phyloP scores from a whole-genome alignment of 73 alveolate species.

The Tetrahymena thermophila region DNA sequence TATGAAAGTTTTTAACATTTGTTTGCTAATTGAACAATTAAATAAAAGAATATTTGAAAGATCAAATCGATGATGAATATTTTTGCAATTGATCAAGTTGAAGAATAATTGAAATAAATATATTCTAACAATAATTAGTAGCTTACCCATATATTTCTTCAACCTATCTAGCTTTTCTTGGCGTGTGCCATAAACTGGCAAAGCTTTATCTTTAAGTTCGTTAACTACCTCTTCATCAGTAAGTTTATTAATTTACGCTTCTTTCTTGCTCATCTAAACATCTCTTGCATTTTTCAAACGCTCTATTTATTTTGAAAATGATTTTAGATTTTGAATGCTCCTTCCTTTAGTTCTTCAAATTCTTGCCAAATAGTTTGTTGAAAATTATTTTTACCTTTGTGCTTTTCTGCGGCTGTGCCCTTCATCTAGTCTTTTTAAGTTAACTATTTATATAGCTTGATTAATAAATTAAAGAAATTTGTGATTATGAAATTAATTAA shows the following conservation, averaged over 20 bases:
- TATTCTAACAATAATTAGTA: background rate
- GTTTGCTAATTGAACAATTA: too few species aligned
- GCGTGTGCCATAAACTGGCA: constrained; percentile 80
- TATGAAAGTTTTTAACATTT: too few species aligned
- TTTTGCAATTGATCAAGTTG: background rate
- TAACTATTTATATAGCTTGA: background rate
- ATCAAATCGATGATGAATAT: background rate
- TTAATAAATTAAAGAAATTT: background rate
- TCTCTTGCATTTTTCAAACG: constrained; percentile 47
- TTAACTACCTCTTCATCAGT: constrained; percentile 51
- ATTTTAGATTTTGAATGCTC: background rate
- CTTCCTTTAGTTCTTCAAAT: background rate
- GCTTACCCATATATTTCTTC: constrained; percentile 62
- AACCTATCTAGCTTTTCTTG: constrained; percentile 75
- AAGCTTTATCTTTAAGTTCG: constrained; percentile 60
- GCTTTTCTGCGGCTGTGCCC: background rate
- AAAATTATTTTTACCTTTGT: background rate
- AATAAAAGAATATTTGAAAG: background rate
- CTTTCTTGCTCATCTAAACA: constrained; percentile 43
- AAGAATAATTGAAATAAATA: background rate
- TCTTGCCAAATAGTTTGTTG: background rate
- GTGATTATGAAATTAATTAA: background rate
- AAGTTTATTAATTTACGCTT: constrained; percentile 42
- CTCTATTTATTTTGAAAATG: constrained; percentile 2
- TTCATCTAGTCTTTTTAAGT: background rate